Conservation (phyloP, 2,329 filamentous ascomycete species). For the Aspergillus puulaauensis region DNA sequence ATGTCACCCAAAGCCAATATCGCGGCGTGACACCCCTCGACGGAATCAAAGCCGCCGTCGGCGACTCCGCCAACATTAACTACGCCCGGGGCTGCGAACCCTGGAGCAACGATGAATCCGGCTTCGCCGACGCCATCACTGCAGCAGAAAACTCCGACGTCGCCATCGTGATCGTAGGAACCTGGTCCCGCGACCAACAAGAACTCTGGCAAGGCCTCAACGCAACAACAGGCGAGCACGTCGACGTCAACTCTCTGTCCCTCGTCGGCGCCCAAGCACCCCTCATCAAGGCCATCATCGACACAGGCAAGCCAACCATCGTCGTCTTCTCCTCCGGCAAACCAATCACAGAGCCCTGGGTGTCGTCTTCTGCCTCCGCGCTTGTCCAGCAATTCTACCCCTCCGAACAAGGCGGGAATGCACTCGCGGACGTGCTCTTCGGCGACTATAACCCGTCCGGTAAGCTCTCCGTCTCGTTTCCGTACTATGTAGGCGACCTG, state of each 20-base stretch:
- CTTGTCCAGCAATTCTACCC: conserved; percentile 75
- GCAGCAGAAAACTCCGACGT: conserved; percentile 67
- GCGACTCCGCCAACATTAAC: conserved; percentile 58
- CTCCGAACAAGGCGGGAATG: conserved; percentile 66
- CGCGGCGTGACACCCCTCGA: conserved; percentile 69
- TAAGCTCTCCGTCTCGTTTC: conserved; percentile 66
- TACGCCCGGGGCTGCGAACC: conserved; percentile 71
- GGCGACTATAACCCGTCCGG: conserved; percentile 66
- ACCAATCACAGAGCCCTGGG: conserved; percentile 71
- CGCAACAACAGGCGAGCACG: conserved; percentile 72
- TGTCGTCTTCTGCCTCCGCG: conserved; percentile 62
- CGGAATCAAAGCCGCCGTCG: conserved; percentile 62
- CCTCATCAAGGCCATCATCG: conserved; percentile 66
- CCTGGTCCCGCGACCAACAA: conserved; percentile 71
- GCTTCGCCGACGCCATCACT: conserved; percentile 65
- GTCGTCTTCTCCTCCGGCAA: conserved; percentile 70
- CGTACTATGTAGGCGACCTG: conserved; percentile 64
- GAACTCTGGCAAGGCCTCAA: conserved; percentile 71
- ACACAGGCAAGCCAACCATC: conserved; percentile 66
- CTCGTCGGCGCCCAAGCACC: conserved; percentile 69
- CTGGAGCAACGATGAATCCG: conserved; percentile 69
- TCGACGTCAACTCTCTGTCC: conserved; percentile 63
- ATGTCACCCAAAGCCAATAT: conserved; percentile 67
- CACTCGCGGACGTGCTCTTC: conserved; percentile 65
- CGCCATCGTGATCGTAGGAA: conserved; percentile 71